A percentile compares a stretch with the other conserved stretches of the same genome.
Evolutionary conservation across 352 stramenopile genomes (phyloP).

Genomic region (Paralagenidium karlingii): DNA sequence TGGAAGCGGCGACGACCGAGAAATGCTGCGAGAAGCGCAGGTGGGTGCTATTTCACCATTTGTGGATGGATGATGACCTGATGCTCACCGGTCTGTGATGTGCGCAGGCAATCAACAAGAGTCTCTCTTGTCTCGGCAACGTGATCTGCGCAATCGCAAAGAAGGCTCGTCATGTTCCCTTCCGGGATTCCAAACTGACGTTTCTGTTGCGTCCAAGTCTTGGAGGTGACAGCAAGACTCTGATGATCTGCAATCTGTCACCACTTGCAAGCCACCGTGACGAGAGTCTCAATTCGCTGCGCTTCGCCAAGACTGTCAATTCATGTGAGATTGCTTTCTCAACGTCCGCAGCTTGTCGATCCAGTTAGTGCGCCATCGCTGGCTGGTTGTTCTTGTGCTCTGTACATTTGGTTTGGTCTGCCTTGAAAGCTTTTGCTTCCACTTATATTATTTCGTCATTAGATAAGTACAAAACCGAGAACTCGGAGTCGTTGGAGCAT

Average conservation of each 20-base stretch:
- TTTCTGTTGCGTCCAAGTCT: slow-evolving; percentile 77
- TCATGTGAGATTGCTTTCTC: slow-evolving; percentile 73
- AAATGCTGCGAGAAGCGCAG: slow-evolving; percentile 72
- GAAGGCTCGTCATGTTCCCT: slow-evolving; percentile 75
- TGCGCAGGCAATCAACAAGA: slow-evolving; percentile 85
- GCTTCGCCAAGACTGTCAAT: slow-evolving; percentile 83
- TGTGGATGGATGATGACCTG: slow-evolving; percentile 1
- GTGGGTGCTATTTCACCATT: slow-evolving; percentile 5
- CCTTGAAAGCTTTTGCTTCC: too few species aligned
- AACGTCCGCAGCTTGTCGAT: slow-evolving; percentile 4
- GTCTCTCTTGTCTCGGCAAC: slow-evolving; percentile 67
- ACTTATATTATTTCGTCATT: too few species aligned
- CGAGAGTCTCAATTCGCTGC: slow-evolving; percentile 77
- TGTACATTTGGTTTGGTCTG: too few species aligned
- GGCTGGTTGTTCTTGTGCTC: too few species aligned
- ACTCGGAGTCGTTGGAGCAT: too few species aligned
- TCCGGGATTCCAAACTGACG: slow-evolving; percentile 84
- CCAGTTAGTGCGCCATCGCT: neutral
- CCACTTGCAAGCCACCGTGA: slow-evolving; percentile 58
- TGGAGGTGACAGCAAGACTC: slow-evolving; percentile 77
- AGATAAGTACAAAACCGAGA: too few species aligned
- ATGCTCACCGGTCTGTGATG: too few species aligned
- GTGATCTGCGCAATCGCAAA: slow-evolving; percentile 73
- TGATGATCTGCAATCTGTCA: slow-evolving; percentile 88
- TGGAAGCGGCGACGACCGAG: slow-evolving; percentile 54